Evolutionary conservation across 2,329 filamentous ascomycete genomes (phyloP), one percentile per base, ranked within the genome.

Genomic region (Cladosporium phlei): DNA sequence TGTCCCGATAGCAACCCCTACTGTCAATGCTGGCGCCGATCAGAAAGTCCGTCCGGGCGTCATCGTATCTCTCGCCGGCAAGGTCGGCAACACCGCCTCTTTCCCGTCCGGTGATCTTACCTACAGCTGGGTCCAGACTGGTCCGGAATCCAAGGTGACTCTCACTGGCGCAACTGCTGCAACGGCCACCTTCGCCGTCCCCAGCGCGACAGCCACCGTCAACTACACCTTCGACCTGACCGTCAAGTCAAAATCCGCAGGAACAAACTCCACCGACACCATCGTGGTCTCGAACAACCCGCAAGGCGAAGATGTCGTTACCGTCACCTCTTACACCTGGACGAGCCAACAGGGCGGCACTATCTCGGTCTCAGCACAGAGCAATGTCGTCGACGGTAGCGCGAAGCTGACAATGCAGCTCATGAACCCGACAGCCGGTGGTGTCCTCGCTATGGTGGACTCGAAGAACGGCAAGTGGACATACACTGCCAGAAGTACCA

Each of bases 371-470:
- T 54, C 57, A 1, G 66, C 64, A 29, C 59, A 58, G 24, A 65
- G 61, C n/a, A 67, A 65, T 38, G 60, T 66, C 8, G 52, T 59
- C 9, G 64, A 65, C 22, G 59, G 60, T 9, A 55, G 59, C 14
- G 61, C 59, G 38, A 55, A 38, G n/a, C 58, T 0, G 2, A 39
- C 20, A 7, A 14, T 47, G 1, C 34, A 38, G 6, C 19, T 47
- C 14, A 37, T 46, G 25, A 63, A 59, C 27, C 58, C 59, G 0
- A 56, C 27, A 3, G 57, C 53, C 2, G 56, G 49, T 4, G 38
- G 60, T 2, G 43, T 50, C 2, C 61, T 66, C 8, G 17, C 49
- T 52, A 58, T 56, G 34, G 40, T 48, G 21, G 55, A 48, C 20
- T 46, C 51, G 1, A 56, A 52, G 1, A 46, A 50, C 1, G 66